Conservation (phyloP, 176 grass and related monocot genomes). For the Eleusine indica region DNA sequence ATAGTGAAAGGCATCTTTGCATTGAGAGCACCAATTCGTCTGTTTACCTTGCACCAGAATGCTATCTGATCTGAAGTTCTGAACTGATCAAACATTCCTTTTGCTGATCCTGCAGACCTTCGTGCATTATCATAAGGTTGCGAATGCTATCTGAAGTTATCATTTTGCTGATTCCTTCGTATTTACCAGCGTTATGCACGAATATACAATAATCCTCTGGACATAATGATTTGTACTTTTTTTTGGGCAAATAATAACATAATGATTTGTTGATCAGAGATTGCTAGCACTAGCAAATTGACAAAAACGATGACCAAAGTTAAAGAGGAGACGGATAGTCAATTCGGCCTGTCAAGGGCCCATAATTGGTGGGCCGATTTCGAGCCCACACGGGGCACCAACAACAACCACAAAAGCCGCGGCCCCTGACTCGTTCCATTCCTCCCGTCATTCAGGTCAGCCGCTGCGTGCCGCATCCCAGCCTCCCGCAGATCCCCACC, state of each 20-base stretch:
- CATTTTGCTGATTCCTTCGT: background rate
- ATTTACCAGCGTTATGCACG: background rate
- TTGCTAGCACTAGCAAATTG: background rate
- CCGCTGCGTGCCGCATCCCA: background rate
- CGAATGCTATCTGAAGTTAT: no score
- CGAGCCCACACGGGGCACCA: background rate
- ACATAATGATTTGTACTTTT: background rate
- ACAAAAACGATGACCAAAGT: background rate
- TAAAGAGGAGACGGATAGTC: background rate
- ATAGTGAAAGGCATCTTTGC: background rate
- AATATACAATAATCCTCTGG: background rate
- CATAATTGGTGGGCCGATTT: background rate
- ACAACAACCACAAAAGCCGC: conserved; percentile 5
- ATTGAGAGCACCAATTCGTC: background rate
- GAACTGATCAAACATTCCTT: background rate
- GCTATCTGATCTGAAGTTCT: background rate
- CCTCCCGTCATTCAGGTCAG: conserved; percentile 30
- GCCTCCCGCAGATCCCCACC: conserved; percentile 41
- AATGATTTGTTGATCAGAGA: background rate
- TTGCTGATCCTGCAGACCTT: background rate
- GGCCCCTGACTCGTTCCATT: background rate
- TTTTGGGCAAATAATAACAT: background rate
- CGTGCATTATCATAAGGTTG: background rate
- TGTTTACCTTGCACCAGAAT: background rate
- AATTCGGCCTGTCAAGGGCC: background rate